Base-by-base conservation (phyloP, 106 monocot genomes). In the Gastrodia elata region DNA sequence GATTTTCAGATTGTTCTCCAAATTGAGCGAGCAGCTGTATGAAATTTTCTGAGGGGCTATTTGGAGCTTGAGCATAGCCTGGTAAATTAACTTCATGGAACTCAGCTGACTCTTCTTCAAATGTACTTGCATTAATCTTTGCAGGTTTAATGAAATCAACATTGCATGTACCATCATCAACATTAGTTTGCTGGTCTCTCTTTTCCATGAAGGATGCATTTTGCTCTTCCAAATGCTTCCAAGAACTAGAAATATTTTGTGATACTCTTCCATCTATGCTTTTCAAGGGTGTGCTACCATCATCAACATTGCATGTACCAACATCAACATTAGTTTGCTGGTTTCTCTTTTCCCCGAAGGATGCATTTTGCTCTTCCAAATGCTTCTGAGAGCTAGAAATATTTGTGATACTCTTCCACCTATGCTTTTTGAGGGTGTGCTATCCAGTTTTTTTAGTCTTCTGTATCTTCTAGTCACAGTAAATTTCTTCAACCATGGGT, bases 11-110 rank as follows among this genome's bases (percentile, higher is more conserved):
- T 36, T 74, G 2, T 25, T 64, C 46, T 68, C 70, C 41, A 26
- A 22, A 16, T 71, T 5, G 26, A 73, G n/a, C n/a, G n/a, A n/a
- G n/a, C n/a, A n/a, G n/a, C n/a, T n/a, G n/a, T n/a, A n/a, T n/a
- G n/a, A 41, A 25, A 22, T 69, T 22, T 7, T 39, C 22, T 32
- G 9, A 3, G 10, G 7, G 5, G 39, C 38, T 42, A 68, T 26
- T 27, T 20, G 46, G 38, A 68, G 55, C 33, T 20, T 26, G 2
- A 44, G 39, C 69, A 80, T 38, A 15, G 38, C 38, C n/a, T 22
- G 70, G 27, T 39, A 43, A 26, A 77, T 9, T 71, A 22, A 44
- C 71, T 43, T 26, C 73, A 73, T 58, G 37, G 52, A 37, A 38
- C 38, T 32, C 15, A 30, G 64, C 26, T 30, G 64, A 64, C n/a